Evolutionary conservation across 2,329 filamentous ascomycete species (phyloP), one percentile per base, ranked within the genome.

Genomic region (Stemphylium lycopersici): DNA sequence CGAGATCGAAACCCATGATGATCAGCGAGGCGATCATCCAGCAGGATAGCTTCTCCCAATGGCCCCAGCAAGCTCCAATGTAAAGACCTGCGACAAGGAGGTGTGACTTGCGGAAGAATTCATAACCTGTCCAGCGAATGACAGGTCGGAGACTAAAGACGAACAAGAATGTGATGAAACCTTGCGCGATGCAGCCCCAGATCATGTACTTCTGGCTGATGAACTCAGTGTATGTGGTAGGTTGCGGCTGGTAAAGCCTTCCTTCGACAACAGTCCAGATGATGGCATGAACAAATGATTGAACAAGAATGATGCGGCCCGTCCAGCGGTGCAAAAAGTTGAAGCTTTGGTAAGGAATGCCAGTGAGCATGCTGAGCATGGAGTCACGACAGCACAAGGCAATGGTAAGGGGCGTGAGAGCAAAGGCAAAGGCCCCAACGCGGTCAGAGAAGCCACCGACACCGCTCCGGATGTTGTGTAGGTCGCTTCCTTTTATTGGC

Each of bases 121-220:
- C 50, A 12, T 52, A 52, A 15, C 50, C 50, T 24, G 50, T 52
- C 50, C 50, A 52, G 37, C 50, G 50, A 32, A 52, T 52, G n/a
- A 52, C 44, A 10, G 50, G 44, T 31, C 50, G 45, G 12, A 51
- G 48, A 31, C 50, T 53, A 24, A 53, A 53, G 32, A 48, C 32
- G 13, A 48, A 53, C 32, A 53, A 33, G n/a, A 53, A 53, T 1
- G 50, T 53, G 24, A 53, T 48, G 18, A 53, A 38, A 12, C 32
- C 50, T 29, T 53, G 50, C 12, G 50, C 44, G 11, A 53, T 24
- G 8, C 44, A 53, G 3, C 50, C 48, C 50, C 44, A 53, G 32
- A 53, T 42, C 38, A 53, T 53, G 18, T 53, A 53, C 44, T 48
- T 38, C 24, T 53, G 44, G 2, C 45, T 53, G 38, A 53, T 48